A percentile compares a stretch with the other conserved stretches of the same genome.
These are phyloP conservation scores for Celoporthe dispersa DNA, from an alignment of 2,329 filamentous ascomycete genomes.

Conservation along the genomic window DNA sequence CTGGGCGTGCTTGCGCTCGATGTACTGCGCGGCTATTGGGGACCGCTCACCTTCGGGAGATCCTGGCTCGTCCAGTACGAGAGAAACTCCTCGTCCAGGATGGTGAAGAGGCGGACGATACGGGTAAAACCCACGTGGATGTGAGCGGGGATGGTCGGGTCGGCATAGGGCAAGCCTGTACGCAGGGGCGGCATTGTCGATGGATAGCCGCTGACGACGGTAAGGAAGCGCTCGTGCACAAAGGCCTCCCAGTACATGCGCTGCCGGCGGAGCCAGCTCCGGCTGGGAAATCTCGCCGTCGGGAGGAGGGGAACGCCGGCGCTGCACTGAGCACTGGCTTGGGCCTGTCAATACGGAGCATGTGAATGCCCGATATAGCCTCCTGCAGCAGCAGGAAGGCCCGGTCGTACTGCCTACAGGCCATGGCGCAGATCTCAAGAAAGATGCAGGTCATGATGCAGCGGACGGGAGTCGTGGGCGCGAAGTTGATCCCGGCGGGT, in stretches of 20 bases:
- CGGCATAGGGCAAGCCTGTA: slow-evolving; percentile 38
- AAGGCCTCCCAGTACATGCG: slow-evolving; percentile 60
- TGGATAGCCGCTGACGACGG: slow-evolving; percentile 53
- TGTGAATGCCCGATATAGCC: slow-evolving; percentile 38
- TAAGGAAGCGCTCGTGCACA: slow-evolving; percentile 61
- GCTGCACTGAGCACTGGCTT: neutral
- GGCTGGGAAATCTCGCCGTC: neutral
- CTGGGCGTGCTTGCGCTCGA: slow-evolving; percentile 46
- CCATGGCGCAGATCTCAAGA: slow-evolving; percentile 57
- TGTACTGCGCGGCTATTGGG: slow-evolving; percentile 43
- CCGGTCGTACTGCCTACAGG: slow-evolving; percentile 50
- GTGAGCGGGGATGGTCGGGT: slow-evolving; percentile 41
- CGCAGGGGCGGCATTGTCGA: slow-evolving; percentile 41
- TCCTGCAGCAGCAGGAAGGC: slow-evolving; percentile 57
- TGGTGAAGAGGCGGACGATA: slow-evolving; percentile 43
- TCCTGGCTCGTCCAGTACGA: slow-evolving; percentile 40
- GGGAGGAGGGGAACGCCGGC: neutral
- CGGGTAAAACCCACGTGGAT: slow-evolving; percentile 45
- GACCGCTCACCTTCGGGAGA: slow-evolving; percentile 32
- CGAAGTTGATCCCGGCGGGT: neutral
- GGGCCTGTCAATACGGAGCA: neutral
- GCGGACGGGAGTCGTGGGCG: neutral
- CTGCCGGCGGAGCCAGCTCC: slow-evolving; percentile 44
- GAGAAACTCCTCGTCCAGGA: slow-evolving; percentile 46
- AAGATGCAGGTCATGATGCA: slow-evolving; percentile 56